These are phyloP conservation scores for Picea abies DNA, from an alignment of 83 land plant genomes.

Conservation along the genomic window DNA sequence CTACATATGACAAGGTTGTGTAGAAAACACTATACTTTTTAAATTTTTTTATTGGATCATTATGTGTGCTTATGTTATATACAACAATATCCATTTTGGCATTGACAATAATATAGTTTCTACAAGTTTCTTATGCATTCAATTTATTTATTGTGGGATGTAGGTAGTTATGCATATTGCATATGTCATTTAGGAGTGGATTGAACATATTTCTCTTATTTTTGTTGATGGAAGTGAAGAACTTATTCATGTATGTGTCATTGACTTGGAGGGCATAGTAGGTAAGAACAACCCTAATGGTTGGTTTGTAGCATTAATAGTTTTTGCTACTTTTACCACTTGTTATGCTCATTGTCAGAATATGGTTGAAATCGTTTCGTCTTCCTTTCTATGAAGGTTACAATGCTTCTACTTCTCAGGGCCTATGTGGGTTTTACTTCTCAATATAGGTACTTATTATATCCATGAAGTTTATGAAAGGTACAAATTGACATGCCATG, in stretches of 20 bases:
- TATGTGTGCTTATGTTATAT: too few relatives aligned
- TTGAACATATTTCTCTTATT: conserved; percentile 82
- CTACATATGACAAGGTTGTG: too few relatives aligned
- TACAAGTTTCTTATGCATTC: neutral
- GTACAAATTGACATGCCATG: too few relatives aligned
- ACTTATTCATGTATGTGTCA: conserved; percentile 95
- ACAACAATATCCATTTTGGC: too few relatives aligned
- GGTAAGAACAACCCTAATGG: conserved; percentile 37
- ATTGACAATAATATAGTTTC: neutral
- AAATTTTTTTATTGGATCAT: too few relatives aligned
- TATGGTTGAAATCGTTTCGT: neutral
- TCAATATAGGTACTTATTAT: neutral
- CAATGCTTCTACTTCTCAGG: neutral
- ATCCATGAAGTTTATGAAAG: neutral
- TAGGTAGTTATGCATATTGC: conserved; percentile 96
- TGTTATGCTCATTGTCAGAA: neutral
- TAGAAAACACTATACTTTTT: too few relatives aligned
- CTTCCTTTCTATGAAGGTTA: neutral
- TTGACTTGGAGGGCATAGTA: conserved; percentile 96
- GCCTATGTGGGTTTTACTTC: neutral
- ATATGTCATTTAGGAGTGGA: conserved; percentile 98
- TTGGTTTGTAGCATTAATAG: neutral
- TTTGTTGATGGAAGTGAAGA: conserved; percentile 91
- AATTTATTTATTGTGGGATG: conserved; percentile 5
- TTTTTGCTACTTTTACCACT: neutral